Base-by-base conservation (phyloP, 148 eudicot genomes). In the Spergularia bocconei region DNA sequence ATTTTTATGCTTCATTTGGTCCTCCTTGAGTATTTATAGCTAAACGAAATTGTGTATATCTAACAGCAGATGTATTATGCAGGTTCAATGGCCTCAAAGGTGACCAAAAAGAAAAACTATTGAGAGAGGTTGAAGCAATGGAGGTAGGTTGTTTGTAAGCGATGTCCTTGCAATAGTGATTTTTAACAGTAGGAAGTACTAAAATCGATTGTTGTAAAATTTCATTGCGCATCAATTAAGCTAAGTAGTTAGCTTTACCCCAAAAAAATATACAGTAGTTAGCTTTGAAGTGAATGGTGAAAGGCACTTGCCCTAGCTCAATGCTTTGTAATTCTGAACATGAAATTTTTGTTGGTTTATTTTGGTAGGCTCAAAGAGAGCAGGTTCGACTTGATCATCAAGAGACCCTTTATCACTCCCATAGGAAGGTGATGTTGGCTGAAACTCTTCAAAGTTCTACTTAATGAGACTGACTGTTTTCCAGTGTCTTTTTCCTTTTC, bases 351-450 rank as follows among this genome's bases (percentile, higher is more conserved):
- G 77, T 33, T 77, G 78, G 63, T 72, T 72, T 54, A 41, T 9
- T 54, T 82, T 79, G 72, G n/a, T 69, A 93, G 98, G 64, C 79
- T 67, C 71, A 85, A 77, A 88, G 89, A 70, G 98, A 93, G 86
- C 65, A 81, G 77, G 84, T 86, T 67, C 91, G 97, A 72, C 80
- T 81, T 62, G 83, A 78, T 74, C 97, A 91, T 85, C 98, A 91
- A 82, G 84, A 84, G 77, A 85, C 86, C 57, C 93, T 90, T 54
- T 83, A 87, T 79, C 86, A 91, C 76, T 80, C 84, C 54, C 98
- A 93, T 75, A 90, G 82, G 69, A 90, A 91, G 97, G 98, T 93
- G 70, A 63, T 80, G 52, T 71, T 44, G 33, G 44, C 58, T 66
- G 15, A 44, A 54, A 38, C 51, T 41, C 39, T 54, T 53, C 20